Evolutionary conservation across 1,284 basidiomycete genomes (phyloP).

Genomic region (Sanghuangporus sanghuang): DNA sequence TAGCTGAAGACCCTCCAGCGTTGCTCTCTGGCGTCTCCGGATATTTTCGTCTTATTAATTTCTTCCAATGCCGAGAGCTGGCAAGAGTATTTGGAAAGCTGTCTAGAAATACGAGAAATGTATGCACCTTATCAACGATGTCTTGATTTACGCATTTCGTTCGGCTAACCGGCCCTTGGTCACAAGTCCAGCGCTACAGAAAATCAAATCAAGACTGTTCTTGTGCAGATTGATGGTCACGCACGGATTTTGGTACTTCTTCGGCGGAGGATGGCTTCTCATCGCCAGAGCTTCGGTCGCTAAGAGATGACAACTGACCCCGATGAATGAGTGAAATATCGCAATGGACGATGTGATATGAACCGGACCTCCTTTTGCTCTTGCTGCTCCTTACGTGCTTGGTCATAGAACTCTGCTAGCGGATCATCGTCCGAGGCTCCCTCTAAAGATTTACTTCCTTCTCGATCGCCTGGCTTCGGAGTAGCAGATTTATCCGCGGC

Average conservation of each 20-base stretch:
- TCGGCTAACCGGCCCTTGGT: constrained; percentile 34
- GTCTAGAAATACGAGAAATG: neutral
- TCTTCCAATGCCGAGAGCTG: constrained; percentile 59
- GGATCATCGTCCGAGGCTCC: constrained; percentile 36
- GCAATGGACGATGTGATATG: neutral
- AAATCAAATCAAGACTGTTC: neutral
- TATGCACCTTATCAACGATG: constrained; percentile 56
- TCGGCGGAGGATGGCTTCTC: neutral
- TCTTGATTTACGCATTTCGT: constrained; percentile 52
- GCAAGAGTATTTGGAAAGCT: constrained; percentile 2
- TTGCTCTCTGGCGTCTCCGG: constrained; percentile 42
- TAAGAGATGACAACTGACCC: neutral
- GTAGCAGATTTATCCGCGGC: neutral
- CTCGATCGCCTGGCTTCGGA: neutral
- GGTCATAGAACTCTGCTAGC: constrained; percentile 54
- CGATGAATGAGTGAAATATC: neutral
- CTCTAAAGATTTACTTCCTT: neutral
- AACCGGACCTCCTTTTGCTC: constrained; percentile 31
- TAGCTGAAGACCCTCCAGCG: constrained; percentile 59
- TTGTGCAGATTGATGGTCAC: neutral
- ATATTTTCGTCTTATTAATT: constrained; percentile 51
- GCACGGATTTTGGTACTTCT: neutral
- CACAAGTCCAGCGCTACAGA: constrained; percentile 55
- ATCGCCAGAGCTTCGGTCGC: neutral
- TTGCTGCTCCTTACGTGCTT: constrained; percentile 45